phyloP scores from a whole-genome alignment of 768 basidiomycete genomes.

The Mycena epipterygia region DNA sequence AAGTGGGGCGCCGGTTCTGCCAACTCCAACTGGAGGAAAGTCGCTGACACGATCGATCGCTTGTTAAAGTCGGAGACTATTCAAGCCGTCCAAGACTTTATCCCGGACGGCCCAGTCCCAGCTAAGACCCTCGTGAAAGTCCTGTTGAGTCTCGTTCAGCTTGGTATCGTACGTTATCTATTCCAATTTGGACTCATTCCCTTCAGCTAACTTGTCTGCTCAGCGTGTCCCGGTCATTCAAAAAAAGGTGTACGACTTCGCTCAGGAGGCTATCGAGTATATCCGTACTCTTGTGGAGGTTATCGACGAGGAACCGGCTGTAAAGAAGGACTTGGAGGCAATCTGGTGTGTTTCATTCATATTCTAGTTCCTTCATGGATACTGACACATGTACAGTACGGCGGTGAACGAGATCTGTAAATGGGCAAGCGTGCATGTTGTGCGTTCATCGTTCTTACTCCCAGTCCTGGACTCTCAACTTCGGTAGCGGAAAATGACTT shows the following conservation, averaged over 20 bases:
- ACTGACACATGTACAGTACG: constrained; percentile 17
- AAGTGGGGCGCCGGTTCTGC: constrained; percentile 2
- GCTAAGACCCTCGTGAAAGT: constrained; percentile 18
- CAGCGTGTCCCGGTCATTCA: not conserved
- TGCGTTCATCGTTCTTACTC: constrained; percentile 11
- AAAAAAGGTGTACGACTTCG: constrained; percentile 15
- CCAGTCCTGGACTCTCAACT: constrained; percentile 16
- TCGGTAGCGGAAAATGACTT: not conserved
- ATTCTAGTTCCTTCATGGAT: constrained; percentile 18
- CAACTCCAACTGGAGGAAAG: constrained; percentile 17
- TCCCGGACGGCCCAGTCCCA: constrained; percentile 16
- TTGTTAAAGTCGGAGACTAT: constrained; percentile 11
- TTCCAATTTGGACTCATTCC: constrained; percentile 13
- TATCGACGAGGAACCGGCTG: not conserved
- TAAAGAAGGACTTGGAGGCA: not conserved
- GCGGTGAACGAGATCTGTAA: constrained; percentile 17
- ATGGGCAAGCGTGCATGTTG: constrained; percentile 19
- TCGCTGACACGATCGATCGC: constrained; percentile 4
- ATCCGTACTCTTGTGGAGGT: constrained; percentile 16
- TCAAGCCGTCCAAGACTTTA: constrained; percentile 1
- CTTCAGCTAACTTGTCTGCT: constrained; percentile 8
- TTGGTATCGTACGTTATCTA: constrained; percentile 18
- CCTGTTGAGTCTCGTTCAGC: constrained; percentile 18
- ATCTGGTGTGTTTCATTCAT: constrained; percentile 23
- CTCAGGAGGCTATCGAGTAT: constrained; percentile 20